Evolutionary conservation across 345 rosid genomes (phyloP), one percentile per base, ranked within the genome.

Genomic region (Theobroma cacao): DNA sequence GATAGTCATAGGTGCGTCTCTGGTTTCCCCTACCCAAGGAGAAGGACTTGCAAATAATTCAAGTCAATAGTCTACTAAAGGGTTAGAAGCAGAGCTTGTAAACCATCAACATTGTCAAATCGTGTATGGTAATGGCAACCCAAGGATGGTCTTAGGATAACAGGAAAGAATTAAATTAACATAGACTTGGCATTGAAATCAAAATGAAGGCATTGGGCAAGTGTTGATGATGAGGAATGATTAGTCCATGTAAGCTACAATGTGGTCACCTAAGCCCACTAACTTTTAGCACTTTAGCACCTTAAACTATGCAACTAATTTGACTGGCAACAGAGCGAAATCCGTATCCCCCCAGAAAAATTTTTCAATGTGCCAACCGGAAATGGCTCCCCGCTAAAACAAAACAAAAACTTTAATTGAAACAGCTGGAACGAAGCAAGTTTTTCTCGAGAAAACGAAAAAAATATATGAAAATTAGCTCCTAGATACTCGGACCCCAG

Each of bases 401-500:
- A 71, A 15, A 3, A 43, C 7, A 69, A 1, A 73, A 33, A 34
- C 48, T 72, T 55, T 36, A 20, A 34, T 55, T 12, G 6, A 38
- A 75, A 75, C 78, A 61, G 70, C 59, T 70, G 24, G 45, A 45
- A 62, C 2, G 60, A 50, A 31, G 75, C 28, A 71, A 47, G 56
- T 30, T 53, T 66, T 56, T 31, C 53, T 55, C 78, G 40, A 74
- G 60, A 36, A 62, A 79, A 28, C 0, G 31, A 9, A 26, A 71
- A 71, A 5, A 41, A 43, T 7, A 67, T 41, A 11, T 3, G 33
- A 34, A 50, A 4, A 6, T 36, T 33, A 30, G 8, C 38, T 11
- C 55, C 67, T 75, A 80, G 22, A 67, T 67, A 22, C 77, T 34
- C 18, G 75, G 69, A 78, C 81, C 61, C 86, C 86, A 68, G 11